Conservation (phyloP, 2,329 filamentous ascomycete genomes). For the Mycosphaerella sp. region DNA sequence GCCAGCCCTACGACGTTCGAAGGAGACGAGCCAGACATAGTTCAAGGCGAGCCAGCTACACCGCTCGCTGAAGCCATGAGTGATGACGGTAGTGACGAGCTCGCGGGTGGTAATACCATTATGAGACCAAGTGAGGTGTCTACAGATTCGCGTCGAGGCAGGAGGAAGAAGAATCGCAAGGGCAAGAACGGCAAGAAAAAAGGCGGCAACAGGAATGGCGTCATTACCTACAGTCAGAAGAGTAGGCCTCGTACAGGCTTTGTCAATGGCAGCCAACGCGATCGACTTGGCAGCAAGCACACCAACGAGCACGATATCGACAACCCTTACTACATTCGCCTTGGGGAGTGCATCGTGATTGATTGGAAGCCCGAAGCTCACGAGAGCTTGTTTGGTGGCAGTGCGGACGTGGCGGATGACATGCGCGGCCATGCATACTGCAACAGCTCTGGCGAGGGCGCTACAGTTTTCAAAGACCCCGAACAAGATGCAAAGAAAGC, state of each 20-base stretch:
- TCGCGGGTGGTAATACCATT: slow-evolving; percentile 5
- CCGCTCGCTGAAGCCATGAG: slow-evolving; percentile 8
- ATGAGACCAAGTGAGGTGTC: slow-evolving; percentile 13
- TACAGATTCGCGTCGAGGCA: slow-evolving; percentile 3
- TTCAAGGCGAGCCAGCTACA: slow-evolving; percentile 19
- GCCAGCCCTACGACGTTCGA: slow-evolving; percentile 21
- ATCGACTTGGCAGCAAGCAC: slow-evolving; percentile 6
- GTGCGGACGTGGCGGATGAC: slow-evolving; percentile 40
- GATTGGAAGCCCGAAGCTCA: slow-evolving; percentile 73
- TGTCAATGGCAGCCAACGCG: neutral
- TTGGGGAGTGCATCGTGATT: slow-evolving; percentile 78
- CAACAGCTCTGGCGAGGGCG: slow-evolving; percentile 51
- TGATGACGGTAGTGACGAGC: slow-evolving; percentile 20
- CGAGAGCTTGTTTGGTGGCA: slow-evolving; percentile 59
- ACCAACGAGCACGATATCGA: slow-evolving; percentile 19
- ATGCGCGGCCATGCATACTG: slow-evolving; percentile 50
- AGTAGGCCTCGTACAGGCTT: slow-evolving; percentile 11
- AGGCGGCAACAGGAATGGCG: slow-evolving; percentile 11
- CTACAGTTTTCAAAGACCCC: slow-evolving; percentile 49
- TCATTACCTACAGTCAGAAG: slow-evolving; percentile 23
- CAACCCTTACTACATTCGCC: slow-evolving; percentile 50
- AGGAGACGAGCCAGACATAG: slow-evolving; percentile 24
- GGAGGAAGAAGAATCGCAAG: slow-evolving; percentile 20
- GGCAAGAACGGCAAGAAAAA: slow-evolving; percentile 21
- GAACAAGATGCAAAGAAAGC: slow-evolving; percentile 59